Evolutionary conservation across 768 basidiomycete species (phyloP).

Genomic region (Rhizopogon vesiculosus): DNA sequence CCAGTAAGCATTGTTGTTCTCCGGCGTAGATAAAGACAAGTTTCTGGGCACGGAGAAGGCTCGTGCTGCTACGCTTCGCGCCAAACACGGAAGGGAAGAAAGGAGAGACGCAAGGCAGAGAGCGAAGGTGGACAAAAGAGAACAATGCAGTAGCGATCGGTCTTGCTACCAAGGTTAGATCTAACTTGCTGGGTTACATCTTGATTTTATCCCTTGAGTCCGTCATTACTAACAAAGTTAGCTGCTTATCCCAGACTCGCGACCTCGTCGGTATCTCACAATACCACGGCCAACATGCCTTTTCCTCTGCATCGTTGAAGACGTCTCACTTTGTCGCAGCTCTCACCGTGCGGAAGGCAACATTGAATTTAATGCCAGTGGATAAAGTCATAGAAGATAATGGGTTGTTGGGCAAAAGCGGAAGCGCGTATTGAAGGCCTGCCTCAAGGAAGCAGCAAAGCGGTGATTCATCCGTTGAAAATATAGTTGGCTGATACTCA

Average conservation of each 20-base stretch:
- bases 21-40: too few relatives aligned
- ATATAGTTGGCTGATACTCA: constrained; percentile 50
- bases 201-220: too few relatives aligned
- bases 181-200: too few relatives aligned
- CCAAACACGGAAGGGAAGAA: constrained; percentile 77
- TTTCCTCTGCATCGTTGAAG: too few relatives aligned
- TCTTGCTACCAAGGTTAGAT: too few relatives aligned
- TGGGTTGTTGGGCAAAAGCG: constrained; percentile 87
- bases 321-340: constrained; percentile 34
- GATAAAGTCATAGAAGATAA: constrained; percentile 66
- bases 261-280: too few relatives aligned
- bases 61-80: constrained; percentile 33
- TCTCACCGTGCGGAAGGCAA: constrained; percentile 71
- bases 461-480: constrained; percentile 68
- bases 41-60: too few relatives aligned
- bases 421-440: constrained; percentile 77
- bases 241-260: too few relatives aligned
- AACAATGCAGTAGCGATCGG: too few relatives aligned
- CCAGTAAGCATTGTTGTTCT: too few relatives aligned
- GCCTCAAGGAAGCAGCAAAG: constrained; percentile 91
- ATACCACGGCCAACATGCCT: too few relatives aligned
- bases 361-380: constrained; percentile 64
- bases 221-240: too few relatives aligned
- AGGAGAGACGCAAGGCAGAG: constrained; percentile 70
- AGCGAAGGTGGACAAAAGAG: constrained; percentile 39